Base-by-base conservation (phyloP, 2,329 filamentous ascomycete genomes). In the Trichophyton schoenleinii region DNA sequence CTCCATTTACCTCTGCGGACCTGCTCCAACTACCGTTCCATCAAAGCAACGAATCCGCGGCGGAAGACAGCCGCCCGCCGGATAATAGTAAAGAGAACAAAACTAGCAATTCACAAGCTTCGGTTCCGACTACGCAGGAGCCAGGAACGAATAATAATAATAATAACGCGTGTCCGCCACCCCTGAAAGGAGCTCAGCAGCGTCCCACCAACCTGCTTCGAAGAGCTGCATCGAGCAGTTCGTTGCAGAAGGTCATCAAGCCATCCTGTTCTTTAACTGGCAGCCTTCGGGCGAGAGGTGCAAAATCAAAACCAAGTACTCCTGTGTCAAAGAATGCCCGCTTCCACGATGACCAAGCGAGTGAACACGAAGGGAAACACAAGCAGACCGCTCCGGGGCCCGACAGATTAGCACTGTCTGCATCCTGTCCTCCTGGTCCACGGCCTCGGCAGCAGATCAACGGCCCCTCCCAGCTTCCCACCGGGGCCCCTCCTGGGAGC, bases 221-320 rank as follows among this genome's bases (percentile, higher is more conserved):
- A 53, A 28, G 49, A 18, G 22, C 22, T 53, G 28, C 15, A 3
- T 53, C 28, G 11, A 53, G 28, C 28, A 34, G n/a, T 44, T 63
- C 60, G 22, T 34, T 53, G 49, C 49, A 34, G 13, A 53, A 53
- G n/a, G 28, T 52, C 65, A 62, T 58, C 67, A 65, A 60, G 70
- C 68, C 55, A 72, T 72, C 5, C 71, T 72, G 7, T 72, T 73
- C 46, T 9, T 59, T 63, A 20, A 31, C 38, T 18, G 55, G 28
- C 18, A 11, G 38, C 11, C 18, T 22, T 20, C 9, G 55, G n/a
- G 55, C n/a, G 11, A 9, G 4, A 11, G 31, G 20, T 41, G 52
- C 53, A 66, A 62, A 6, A 9, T 9, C 34, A 28, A 9, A 20
- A 25, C 36, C 36, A 22, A 63, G 62, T 13, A 13, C 3, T 22